Evolutionary conservation across 2,329 filamentous ascomycete species (phyloP), one percentile per base, ranked within the genome.

Genomic region (Diaporthe australafricana): DNA sequence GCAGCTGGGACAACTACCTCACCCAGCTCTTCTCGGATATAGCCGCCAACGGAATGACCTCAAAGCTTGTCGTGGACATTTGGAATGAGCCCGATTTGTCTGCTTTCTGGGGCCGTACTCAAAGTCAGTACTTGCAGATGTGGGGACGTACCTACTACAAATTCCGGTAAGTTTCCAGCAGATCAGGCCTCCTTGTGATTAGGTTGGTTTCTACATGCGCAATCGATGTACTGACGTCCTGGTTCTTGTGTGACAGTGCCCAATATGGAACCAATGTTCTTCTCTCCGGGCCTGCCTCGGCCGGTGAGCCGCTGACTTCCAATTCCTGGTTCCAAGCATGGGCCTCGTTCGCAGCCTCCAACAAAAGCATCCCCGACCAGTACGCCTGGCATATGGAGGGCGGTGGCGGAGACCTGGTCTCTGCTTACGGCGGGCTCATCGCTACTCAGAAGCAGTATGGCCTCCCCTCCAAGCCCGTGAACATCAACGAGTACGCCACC

Each of bases 21-120:
- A 77, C 80, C 0, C 80, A 80, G 27, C 76, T 84, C 3, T 77
- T 84, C 30, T 55, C 62, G 16, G 38, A 81, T 63, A 77, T 84
- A 14, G 81, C 79, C 20, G 77, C 76, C 4, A 84, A 84, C 72
- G 75, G 77, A 40, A 82, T 80, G 77, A 79, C 75, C 30, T 75
- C 76, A 1, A 84, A 79, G 0, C 74, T 88, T 0, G 79, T 85
- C 0, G 77, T 85, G 12, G 87, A 89, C 66, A 83, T 87, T 45
- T 89, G 87, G 87, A 89, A 89, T 70, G 87, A 89, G 77, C 85
- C 87, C 0, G 86, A 88, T 68, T 22, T 77, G 12, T 71, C 74
- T 12, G 53, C 14, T 5, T 77, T 76, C 56, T 87, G 85, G 80
- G 82, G 81, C 77, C 77, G 83, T 4, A 57, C 73, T 1, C 79